phyloP scores from a whole-genome alignment of 2,329 filamentous ascomycete genomes.

The Aschersonia sp. region DNA sequence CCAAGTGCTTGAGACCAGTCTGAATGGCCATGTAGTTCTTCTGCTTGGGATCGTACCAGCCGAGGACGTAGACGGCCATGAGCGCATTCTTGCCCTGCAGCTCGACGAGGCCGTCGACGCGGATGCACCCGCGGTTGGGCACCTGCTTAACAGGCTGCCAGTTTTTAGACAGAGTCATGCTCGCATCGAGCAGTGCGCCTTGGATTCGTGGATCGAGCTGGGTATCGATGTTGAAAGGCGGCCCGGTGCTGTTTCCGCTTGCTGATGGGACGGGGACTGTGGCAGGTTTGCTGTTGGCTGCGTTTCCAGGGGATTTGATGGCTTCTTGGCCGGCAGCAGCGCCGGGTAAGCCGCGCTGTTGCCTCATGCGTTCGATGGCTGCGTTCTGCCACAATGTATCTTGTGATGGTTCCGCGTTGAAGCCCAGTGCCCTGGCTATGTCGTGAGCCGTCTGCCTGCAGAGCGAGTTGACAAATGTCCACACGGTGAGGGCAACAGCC shows the following conservation, averaged over 20 bases:
- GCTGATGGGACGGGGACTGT: slow-evolving; percentile 7
- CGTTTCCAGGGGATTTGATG: slow-evolving; percentile 9
- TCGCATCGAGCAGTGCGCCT: slow-evolving; percentile 16
- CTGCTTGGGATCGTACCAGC: slow-evolving; percentile 41
- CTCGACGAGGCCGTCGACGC: slow-evolving; percentile 39
- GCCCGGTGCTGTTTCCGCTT: slow-evolving; percentile 11
- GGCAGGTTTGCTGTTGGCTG: slow-evolving; percentile 10
- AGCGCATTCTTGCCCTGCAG: slow-evolving; percentile 29
- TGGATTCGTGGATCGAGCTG: slow-evolving; percentile 20
- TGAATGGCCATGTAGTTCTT: slow-evolving; percentile 26
- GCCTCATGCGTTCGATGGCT: slow-evolving; percentile 13
- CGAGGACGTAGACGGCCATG: slow-evolving; percentile 34
- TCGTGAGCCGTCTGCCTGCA: slow-evolving; percentile 27
- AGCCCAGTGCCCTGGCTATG: slow-evolving; percentile 30
- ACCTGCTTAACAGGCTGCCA: slow-evolving; percentile 28
- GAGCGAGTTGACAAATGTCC: slow-evolving; percentile 35
- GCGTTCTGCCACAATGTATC: slow-evolving; percentile 18
- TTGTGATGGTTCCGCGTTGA: slow-evolving; percentile 13
- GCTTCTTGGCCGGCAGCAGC: slow-evolving; percentile 8
- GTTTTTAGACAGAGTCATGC: slow-evolving; percentile 23
- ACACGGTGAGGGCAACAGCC: slow-evolving; percentile 33
- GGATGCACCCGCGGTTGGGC: slow-evolving; percentile 35
- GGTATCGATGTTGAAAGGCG: slow-evolving; percentile 12
- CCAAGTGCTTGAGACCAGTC: slow-evolving; percentile 26
- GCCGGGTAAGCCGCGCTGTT: slow-evolving; percentile 9